phyloP scores from a whole-genome alignment of 257 asterid species.

The Lycium barbarum region DNA sequence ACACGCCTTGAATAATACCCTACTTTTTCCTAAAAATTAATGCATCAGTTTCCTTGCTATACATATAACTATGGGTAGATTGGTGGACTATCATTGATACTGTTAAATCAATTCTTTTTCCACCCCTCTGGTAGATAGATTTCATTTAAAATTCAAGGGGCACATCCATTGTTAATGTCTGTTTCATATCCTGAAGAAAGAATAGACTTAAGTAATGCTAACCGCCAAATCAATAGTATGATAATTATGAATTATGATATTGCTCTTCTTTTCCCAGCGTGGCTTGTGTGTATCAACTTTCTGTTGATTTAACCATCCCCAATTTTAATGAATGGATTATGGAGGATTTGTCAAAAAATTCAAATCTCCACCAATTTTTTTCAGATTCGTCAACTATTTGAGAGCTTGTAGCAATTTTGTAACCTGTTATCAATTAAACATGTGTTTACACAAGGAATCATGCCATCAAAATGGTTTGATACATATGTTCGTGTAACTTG shows the following conservation, averaged over 20 bases:
- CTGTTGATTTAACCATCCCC: background rate
- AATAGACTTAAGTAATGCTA: background rate
- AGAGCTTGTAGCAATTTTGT: background rate
- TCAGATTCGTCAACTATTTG: background rate
- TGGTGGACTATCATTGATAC: background rate
- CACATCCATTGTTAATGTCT: background rate
- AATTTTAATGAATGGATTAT: background rate
- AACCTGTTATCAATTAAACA: background rate
- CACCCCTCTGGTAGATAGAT: fast-evolving
- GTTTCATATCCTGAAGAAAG: background rate
- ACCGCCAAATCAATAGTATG: background rate
- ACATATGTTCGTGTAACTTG: background rate
- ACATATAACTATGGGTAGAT: background rate
- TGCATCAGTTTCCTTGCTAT: background rate
- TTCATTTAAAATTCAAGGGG: background rate
- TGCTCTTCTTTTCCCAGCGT: background rate
- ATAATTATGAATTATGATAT: background rate
- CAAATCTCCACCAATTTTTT: background rate
- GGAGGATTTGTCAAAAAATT: background rate
- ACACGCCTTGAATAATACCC: conserved; percentile 24
- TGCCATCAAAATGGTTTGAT: background rate
- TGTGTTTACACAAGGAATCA: background rate
- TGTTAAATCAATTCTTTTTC: background rate
- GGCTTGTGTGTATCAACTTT: background rate
- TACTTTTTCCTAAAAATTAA: background rate